Evolutionary conservation across 768 basidiomycete genomes (phyloP).

Genomic region (Agrocybe pediades): DNA sequence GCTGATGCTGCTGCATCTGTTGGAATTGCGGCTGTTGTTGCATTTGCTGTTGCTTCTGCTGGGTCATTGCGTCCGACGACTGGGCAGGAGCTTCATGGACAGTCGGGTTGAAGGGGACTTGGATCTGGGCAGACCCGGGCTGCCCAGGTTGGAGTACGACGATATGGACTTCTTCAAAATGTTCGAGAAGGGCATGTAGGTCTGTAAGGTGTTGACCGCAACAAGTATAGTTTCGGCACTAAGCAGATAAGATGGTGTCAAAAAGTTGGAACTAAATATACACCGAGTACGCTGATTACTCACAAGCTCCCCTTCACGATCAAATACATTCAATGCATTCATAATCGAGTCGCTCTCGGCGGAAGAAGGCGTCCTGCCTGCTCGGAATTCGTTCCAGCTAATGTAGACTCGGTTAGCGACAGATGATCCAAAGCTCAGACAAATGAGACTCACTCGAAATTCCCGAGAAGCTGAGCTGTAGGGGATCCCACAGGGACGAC

Average conservation of each 20-base stretch:
- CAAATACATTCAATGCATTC: conserved; percentile 67
- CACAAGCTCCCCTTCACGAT: conserved; percentile 74
- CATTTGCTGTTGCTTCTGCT: conserved; percentile 23
- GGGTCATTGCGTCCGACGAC: conserved; percentile 3
- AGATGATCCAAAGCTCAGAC: neutral
- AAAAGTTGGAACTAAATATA: neutral
- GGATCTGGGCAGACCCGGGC: conserved; percentile 31
- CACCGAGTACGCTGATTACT: conserved; percentile 28
- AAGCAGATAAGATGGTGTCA: neutral
- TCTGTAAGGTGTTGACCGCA: conserved; percentile 73
- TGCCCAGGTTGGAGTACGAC: conserved; percentile 58
- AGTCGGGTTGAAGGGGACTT: conserved; percentile 49
- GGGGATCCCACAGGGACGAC: conserved; percentile 63
- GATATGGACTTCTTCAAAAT: conserved; percentile 91
- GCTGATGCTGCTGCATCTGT: conserved; percentile 15
- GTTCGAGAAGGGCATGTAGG: conserved; percentile 73
- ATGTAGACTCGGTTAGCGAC: neutral
- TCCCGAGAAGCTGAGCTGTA: conserved; percentile 60
- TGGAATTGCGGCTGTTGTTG: conserved; percentile 21
- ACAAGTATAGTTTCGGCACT: conserved; percentile 90
- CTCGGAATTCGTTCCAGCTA: conserved; percentile 34
- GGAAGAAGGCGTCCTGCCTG: conserved; percentile 46
- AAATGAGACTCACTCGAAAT: conserved; percentile 58
- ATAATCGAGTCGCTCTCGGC: conserved; percentile 63
- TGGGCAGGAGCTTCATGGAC: conserved; percentile 30